Conservation (phyloP, 192 early-diverging fungal species). For the Fimicolochytrium jonesii region DNA sequence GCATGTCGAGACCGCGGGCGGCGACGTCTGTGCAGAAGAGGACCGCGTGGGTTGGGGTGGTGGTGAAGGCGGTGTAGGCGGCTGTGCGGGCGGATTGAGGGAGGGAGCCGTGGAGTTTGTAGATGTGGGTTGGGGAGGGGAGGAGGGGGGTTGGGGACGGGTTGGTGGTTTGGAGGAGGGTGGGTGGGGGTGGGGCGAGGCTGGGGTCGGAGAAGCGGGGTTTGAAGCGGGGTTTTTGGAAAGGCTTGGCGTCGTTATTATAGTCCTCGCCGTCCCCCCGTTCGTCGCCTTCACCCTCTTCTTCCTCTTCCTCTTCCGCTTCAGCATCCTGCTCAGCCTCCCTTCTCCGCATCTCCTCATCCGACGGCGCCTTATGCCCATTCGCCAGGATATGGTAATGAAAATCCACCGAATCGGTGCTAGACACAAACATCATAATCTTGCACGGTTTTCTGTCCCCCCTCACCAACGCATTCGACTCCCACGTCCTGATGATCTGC, state of each 20-base stretch:
- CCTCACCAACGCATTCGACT: too few relatives aligned
- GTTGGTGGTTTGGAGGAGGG: slow-evolving; percentile 28
- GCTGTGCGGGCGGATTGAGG: slow-evolving; percentile 73
- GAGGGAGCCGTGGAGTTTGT: slow-evolving; percentile 86
- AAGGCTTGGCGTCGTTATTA: background rate
- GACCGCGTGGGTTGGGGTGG: slow-evolving; percentile 53
- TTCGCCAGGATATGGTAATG: slow-evolving; percentile 80
- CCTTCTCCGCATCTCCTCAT: slow-evolving; percentile 26
- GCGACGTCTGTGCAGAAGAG: slow-evolving; percentile 96
- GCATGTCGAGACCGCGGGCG: slow-evolving; percentile 95
- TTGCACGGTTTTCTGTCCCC: slow-evolving; percentile 56
- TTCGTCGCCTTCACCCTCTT: slow-evolving; percentile 11
- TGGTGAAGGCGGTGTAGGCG: slow-evolving; percentile 69
- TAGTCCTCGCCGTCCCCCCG: background rate
- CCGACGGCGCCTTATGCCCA: slow-evolving; percentile 27
- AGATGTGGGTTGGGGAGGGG: slow-evolving; percentile 65
- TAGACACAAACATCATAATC: slow-evolving; percentile 92
- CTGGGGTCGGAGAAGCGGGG: slow-evolving; percentile 1
- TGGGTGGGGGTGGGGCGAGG: slow-evolving; percentile 23
- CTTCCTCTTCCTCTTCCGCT: slow-evolving; percentile 32
- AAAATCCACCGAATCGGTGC: slow-evolving; percentile 93
- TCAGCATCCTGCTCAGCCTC: slow-evolving; percentile 25
- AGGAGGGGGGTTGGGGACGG: slow-evolving; percentile 60
- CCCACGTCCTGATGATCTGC: slow-evolving; percentile 38
- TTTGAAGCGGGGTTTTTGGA: slow-evolving; percentile 13